Conservation (phyloP, 192 early-diverging fungal genomes). For the Rhizophagus sp. region DNA sequence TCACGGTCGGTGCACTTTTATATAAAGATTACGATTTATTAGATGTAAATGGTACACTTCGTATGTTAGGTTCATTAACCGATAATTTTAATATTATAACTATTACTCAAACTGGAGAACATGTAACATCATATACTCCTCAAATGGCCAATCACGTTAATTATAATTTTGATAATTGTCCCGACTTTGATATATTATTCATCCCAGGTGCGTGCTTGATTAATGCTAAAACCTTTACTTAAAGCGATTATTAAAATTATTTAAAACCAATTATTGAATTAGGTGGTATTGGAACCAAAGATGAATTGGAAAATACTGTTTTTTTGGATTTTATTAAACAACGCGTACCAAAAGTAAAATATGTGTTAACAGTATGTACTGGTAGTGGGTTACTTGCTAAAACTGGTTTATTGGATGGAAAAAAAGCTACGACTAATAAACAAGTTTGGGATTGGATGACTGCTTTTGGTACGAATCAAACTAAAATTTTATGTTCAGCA, state of each 20-base stretch:
- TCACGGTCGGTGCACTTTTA: no score
- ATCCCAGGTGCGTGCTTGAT: not conserved
- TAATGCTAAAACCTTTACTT: not conserved
- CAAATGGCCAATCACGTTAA: not conserved
- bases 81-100: not conserved
- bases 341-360: not conserved
- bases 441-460: conserved; percentile 22
- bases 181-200: conserved; percentile 1
- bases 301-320: not conserved
- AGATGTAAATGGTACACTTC: no score
- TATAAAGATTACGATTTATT: no score
- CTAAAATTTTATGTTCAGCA: not conserved
- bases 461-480: not conserved
- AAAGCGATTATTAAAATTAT: not conserved
- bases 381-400: conserved; percentile 46
- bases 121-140: not conserved
- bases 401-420: conserved; percentile 50
- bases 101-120: conserved; percentile 5
- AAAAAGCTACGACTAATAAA: conserved; percentile 43
- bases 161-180: not conserved
- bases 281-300: not conserved
- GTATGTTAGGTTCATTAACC: no score
- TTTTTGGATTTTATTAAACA: not conserved
- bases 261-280: no score
- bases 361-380: conserved; percentile 41